phyloP scores from a whole-genome alignment of 257 asterid genomes.

The Eustoma russellianum region DNA sequence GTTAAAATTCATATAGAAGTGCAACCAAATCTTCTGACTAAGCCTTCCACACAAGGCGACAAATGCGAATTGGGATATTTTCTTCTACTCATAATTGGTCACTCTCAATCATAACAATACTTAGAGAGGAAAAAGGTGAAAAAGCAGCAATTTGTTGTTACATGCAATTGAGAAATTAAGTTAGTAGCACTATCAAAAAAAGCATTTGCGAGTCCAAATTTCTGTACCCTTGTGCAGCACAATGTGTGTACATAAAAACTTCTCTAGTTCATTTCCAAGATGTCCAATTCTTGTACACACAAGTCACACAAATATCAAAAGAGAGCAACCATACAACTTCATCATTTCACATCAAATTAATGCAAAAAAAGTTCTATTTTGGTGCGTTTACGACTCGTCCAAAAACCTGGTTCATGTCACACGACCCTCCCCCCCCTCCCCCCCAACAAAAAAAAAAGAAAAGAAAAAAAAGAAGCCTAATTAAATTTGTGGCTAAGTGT shows the following conservation, averaged over 20 bases:
- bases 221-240: neutral
- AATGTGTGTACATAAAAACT: slow-evolving; percentile 6
- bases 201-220: slow-evolving; percentile 9
- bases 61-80: neutral
- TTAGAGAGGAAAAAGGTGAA: neutral
- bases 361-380: slow-evolving; percentile 1
- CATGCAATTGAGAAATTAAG: neutral
- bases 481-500: neutral
- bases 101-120: neutral
- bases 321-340: slow-evolving; percentile 4
- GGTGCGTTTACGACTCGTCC: neutral
- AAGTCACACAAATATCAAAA: slow-evolving; percentile 16
- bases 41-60: neutral
- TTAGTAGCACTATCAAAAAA: slow-evolving; percentile 3
- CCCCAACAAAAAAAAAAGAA: too few species aligned
- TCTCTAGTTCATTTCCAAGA: neutral
- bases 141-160: slow-evolving; percentile 1
- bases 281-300: neutral
- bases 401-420: slow-evolving; percentile 3
- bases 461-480: too few species aligned
- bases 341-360: neutral
- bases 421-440: neutral
- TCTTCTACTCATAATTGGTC: neutral
- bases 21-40: neutral
- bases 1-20: neutral